These are phyloP conservation scores for Sophora flavescens DNA, from an alignment of 306 rosid species.

Conservation along the genomic window DNA sequence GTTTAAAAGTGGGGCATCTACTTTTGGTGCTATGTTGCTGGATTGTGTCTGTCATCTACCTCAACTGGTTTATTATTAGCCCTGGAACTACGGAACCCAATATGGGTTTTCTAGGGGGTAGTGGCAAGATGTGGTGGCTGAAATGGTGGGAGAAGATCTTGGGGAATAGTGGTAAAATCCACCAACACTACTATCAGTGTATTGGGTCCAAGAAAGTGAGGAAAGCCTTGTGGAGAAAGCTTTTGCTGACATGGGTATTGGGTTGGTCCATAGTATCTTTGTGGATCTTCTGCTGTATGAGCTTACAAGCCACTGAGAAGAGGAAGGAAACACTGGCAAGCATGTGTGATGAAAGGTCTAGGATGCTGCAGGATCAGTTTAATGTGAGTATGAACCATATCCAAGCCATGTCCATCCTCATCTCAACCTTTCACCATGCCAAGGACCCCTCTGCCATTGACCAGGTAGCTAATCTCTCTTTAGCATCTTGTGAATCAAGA, in stretches of 20 bases:
- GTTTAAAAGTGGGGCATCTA: conserved; percentile 85
- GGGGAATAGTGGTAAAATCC: conserved; percentile 53
- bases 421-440: conserved; percentile 92
- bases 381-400: conserved; percentile 97
- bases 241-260: conserved; percentile 70
- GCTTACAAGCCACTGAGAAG: conserved; percentile 75
- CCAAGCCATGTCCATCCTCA: conserved; percentile 95
- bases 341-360: conserved; percentile 97
- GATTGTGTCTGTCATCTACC: conserved; percentile 71
- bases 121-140: conserved; percentile 69
- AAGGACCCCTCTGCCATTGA: conserved; percentile 87
- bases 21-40: conserved; percentile 79
- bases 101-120: conserved; percentile 66
- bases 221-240: conserved; percentile 61
- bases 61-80: conserved; percentile 70
- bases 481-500: conserved; percentile 24
- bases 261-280: conserved; percentile 65
- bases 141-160: conserved; percentile 71
- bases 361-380: conserved; percentile 97
- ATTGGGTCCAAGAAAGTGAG: conserved; percentile 59
- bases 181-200: conserved; percentile 61
- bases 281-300: conserved; percentile 70
- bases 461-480: conserved; percentile 68
- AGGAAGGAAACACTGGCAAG: conserved; percentile 87
- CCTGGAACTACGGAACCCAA: conserved; percentile 68